phyloP scores from a whole-genome alignment of 1,284 basidiomycete genomes.

The Ganoderma multipileum region DNA sequence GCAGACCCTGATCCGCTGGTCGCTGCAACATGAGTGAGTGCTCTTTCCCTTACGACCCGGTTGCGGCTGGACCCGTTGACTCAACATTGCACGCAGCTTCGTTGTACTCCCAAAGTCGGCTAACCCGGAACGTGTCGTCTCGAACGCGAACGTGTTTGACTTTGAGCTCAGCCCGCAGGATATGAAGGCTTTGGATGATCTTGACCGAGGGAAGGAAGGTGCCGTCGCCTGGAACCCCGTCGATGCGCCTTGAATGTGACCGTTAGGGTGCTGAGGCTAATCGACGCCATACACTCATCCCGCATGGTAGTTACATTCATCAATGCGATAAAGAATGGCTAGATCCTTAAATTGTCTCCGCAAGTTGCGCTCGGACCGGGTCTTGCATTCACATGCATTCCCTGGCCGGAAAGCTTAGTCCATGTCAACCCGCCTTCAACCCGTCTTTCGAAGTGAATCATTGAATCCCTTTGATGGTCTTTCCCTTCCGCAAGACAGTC shows the following conservation, averaged over 20 bases:
- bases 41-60: background rate
- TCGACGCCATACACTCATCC: background rate
- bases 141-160: conserved; percentile 58
- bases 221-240: conserved; percentile 57
- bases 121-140: conserved; percentile 52
- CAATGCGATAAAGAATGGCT: background rate
- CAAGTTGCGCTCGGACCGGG: background rate
- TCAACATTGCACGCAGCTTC: conserved; percentile 41
- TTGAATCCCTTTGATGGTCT: no score
- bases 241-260: conserved; percentile 31
- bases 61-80: background rate
- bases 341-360: background rate
- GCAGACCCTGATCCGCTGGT: conserved; percentile 75
- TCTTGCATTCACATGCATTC: background rate
- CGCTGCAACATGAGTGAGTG: conserved; percentile 56
- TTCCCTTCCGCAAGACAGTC: background rate
- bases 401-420: background rate
- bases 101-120: conserved; percentile 60
- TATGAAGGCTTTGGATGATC: conserved; percentile 51
- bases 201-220: conserved; percentile 54
- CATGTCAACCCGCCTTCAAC: no score
- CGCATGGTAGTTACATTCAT: background rate
- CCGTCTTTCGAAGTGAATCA: no score
- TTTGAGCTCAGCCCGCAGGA: conserved; percentile 58
- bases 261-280: background rate